A percentile compares a stretch with the other conserved stretches of the same genome.
These are phyloP conservation scores for Fusarium sp. DNA, from an alignment of 2,329 filamentous ascomycete species.

Conservation along the genomic window DNA sequence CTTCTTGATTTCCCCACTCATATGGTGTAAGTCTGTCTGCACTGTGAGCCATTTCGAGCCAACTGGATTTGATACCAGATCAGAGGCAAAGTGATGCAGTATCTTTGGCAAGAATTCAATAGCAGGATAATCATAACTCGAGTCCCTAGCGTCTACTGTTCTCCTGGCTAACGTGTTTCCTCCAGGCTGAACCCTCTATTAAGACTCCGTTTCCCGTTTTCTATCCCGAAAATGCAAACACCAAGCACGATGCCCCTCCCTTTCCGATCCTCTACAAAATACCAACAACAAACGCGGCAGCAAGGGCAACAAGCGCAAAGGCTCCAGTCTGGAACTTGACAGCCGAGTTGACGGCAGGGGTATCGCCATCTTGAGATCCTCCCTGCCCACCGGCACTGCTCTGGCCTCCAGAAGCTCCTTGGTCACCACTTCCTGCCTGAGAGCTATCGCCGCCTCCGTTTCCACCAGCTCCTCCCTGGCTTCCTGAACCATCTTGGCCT, in stretches of 20 bases:
- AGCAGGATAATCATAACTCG: too few relatives aligned
- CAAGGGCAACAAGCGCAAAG: background rate
- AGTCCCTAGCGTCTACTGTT: too few relatives aligned
- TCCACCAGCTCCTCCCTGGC: background rate
- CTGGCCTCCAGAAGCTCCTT: background rate
- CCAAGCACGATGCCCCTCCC: slow-evolving; percentile 2
- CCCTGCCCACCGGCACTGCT: background rate
- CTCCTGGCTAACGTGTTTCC: slow-evolving; percentile 27
- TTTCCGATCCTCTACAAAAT: slow-evolving; percentile 16
- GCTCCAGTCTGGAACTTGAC: slow-evolving; percentile 11
- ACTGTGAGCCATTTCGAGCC: too few relatives aligned
- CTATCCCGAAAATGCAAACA: slow-evolving; percentile 24
- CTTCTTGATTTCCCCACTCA: too few relatives aligned
- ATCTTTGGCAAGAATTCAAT: too few relatives aligned
- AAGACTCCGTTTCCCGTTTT: slow-evolving; percentile 28
- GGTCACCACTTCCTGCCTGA: too few relatives aligned
- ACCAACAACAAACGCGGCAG: slow-evolving; percentile 10
- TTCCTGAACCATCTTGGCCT: too few relatives aligned
- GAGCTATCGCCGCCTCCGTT: too few relatives aligned
- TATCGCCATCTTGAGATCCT: background rate
- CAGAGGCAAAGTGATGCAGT: too few relatives aligned
- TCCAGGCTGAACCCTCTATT: slow-evolving; percentile 15
- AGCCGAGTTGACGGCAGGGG: slow-evolving; percentile 32
- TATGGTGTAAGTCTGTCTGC: too few relatives aligned
- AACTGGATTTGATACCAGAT: too few relatives aligned